A percentile compares a stretch with the other conserved stretches of the same genome.
phyloP scores from a whole-genome alignment of 164 flowering plant genomes.

The Nymphaea colorata region DNA sequence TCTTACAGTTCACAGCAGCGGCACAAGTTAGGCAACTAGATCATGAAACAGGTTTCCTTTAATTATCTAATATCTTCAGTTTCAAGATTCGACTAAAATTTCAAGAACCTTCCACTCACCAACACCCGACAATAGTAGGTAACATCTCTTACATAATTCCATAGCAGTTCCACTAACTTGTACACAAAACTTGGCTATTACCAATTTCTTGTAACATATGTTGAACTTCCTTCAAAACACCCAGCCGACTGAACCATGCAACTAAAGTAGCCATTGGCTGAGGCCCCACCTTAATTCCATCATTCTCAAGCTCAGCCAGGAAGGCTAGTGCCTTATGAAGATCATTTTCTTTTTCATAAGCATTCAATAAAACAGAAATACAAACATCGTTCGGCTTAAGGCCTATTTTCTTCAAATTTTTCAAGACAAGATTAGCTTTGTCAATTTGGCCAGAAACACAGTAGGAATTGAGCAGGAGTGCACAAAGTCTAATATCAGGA shows the following conservation, averaged over 20 bases:
- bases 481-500: conserved; percentile 65
- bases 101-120: too few relatives aligned
- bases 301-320: conserved; percentile 50
- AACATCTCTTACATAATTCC: too few relatives aligned
- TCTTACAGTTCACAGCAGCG: too few relatives aligned
- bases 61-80: too few relatives aligned
- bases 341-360: conserved; percentile 56
- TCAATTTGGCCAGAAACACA: conserved; percentile 38
- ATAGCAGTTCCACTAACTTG: background rate
- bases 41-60: too few relatives aligned
- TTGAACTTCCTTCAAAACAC: conserved; percentile 66
- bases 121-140: too few relatives aligned
- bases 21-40: too few relatives aligned
- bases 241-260: conserved; percentile 60
- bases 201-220: conserved; percentile 40
- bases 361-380: conserved; percentile 49
- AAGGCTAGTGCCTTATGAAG: conserved; percentile 50
- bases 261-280: conserved; percentile 58
- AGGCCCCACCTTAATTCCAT: conserved; percentile 39
- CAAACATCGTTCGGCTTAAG: conserved; percentile 69
- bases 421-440: conserved; percentile 50
- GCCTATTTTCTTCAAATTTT: conserved; percentile 58
- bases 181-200: background rate
- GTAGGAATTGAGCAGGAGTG: conserved; percentile 81
- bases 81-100: too few relatives aligned